These are phyloP conservation scores for Podospora appendiculata DNA, from an alignment of 495 filamentous ascomycete species.

Conservation along the genomic window DNA sequence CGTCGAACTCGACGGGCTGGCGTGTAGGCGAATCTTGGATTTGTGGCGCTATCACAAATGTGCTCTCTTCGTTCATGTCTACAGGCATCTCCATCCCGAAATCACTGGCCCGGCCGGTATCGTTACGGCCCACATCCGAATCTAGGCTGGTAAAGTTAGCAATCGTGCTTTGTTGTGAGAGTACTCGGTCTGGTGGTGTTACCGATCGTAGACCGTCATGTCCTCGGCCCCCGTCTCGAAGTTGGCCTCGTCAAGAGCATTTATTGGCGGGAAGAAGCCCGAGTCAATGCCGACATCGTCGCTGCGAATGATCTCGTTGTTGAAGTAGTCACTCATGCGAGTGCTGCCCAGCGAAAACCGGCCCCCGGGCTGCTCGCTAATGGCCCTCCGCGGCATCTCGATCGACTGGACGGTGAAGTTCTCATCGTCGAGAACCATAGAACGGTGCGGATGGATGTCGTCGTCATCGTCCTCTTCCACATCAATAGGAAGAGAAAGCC, in stretches of 20 bases:
- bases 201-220: constrained; percentile 15
- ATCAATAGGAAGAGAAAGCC: constrained; percentile 64
- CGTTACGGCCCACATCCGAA: constrained; percentile 24
- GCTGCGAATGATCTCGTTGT: constrained; percentile 26
- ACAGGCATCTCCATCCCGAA: constrained; percentile 39
- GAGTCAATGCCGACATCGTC: constrained; percentile 45
- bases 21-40: constrained; percentile 14
- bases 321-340: constrained; percentile 60
- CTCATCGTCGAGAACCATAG: constrained; percentile 58
- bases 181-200: not conserved
- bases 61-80: constrained; percentile 33
- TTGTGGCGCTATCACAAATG: constrained; percentile 31
- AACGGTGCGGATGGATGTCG: constrained; percentile 54
- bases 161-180: not conserved
- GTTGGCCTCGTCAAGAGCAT: constrained; percentile 22
- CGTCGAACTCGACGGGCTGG: not conserved
- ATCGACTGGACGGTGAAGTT: constrained; percentile 61
- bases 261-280: constrained; percentile 31
- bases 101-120: constrained; percentile 33
- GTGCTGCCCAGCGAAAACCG: constrained; percentile 30
- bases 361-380: constrained; percentile 42
- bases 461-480: constrained; percentile 46
- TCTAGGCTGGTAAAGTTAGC: constrained; percentile 26
- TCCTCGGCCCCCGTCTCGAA: constrained; percentile 7
- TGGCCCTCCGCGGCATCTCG: constrained; percentile 58